Evolutionary conservation across 2,329 filamentous ascomycete species (phyloP), one percentile per base, ranked within the genome.

Genomic region (Phaeosphaeria sp.): DNA sequence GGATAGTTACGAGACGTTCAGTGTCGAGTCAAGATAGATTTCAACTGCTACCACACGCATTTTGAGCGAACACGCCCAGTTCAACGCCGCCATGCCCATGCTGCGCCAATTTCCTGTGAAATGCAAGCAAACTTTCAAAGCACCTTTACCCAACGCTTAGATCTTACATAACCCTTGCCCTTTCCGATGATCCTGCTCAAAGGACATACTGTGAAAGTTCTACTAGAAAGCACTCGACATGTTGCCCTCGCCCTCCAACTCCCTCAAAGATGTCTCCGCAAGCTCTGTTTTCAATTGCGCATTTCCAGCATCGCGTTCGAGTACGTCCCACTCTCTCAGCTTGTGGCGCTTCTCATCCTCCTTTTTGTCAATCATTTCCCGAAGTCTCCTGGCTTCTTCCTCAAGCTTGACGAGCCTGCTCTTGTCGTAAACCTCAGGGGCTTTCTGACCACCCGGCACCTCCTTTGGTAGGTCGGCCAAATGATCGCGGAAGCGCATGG

Each of bases 331-430:
- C 51, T 83, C 81, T 55, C 75, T 68, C 52, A 81, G 56, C 21
- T 71, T 72, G 59, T 77, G 76, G 41, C 81, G 65, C 62, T 80
- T 82, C 53, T 72, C 73, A 25, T 71, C 71, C 62, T 83, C 80
- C 64, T 80, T 81, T 59, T 79, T 79, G 42, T 81, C 80, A 53
- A 84, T 82, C 59, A 73, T 58, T 57, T 78, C 73, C 22, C 81
- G 68, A 58, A 84, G 58, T 63, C 74, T 79, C 58, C 79, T 75
- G 1, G 80, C 77, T 49, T 84, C 81, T 10, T 83, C 79, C 56
- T 83, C 80, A 13, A 83, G 64, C 65, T 79, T 81, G 48, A 73
- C 62, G 9, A 83, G 70, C 57, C 78, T 79, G 46, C 74, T 77
- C 58, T 71, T 75, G 55, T 83, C 80, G 54, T 78, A 73, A 6